These are phyloP conservation scores for Colletotrichum spinosum DNA, from an alignment of 2,329 filamentous ascomycete genomes.

Conservation along the genomic window DNA sequence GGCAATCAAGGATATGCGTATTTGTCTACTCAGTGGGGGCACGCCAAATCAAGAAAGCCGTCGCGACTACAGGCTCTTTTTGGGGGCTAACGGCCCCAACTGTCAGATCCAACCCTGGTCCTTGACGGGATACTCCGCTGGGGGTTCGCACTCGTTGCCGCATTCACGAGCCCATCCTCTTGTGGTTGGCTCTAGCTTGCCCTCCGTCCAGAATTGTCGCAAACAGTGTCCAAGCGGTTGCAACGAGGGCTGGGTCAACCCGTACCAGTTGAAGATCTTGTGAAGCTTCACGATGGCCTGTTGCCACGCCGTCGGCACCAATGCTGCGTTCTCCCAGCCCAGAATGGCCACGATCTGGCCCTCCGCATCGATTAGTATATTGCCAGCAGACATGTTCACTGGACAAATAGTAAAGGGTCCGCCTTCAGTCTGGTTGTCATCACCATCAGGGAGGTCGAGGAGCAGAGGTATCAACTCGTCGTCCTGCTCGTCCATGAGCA, in stretches of 20 bases:
- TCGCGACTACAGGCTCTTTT: too few species aligned
- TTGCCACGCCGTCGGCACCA: conserved; percentile 27
- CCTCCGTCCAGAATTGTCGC: too few species aligned
- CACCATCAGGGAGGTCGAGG: too few species aligned
- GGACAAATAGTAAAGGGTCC: conserved; percentile 22
- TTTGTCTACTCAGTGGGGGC: too few species aligned
- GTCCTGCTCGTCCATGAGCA: not conserved
- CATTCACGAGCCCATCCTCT: not conserved
- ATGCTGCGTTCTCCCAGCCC: conserved; percentile 32
- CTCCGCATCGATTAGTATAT: conserved; percentile 22
- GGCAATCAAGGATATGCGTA: too few species aligned
- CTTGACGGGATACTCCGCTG: not conserved
- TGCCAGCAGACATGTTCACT: conserved; percentile 24
- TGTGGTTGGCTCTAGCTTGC: not conserved
- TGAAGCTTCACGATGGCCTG: conserved; percentile 9
- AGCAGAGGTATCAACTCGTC: conserved; percentile 1
- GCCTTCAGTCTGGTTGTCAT: conserved; percentile 10
- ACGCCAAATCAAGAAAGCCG: too few species aligned
- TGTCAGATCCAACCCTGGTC: not conserved
- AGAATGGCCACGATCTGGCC: conserved; percentile 21
- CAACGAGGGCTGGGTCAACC: too few species aligned
- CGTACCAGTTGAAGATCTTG: not conserved
- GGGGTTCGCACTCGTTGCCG: too few species aligned
- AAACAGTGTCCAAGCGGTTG: too few species aligned
- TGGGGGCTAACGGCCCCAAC: too few species aligned